These are phyloP conservation scores for Coemansia aciculifera DNA, from an alignment of 192 early-diverging fungal species.

Conservation along the genomic window DNA sequence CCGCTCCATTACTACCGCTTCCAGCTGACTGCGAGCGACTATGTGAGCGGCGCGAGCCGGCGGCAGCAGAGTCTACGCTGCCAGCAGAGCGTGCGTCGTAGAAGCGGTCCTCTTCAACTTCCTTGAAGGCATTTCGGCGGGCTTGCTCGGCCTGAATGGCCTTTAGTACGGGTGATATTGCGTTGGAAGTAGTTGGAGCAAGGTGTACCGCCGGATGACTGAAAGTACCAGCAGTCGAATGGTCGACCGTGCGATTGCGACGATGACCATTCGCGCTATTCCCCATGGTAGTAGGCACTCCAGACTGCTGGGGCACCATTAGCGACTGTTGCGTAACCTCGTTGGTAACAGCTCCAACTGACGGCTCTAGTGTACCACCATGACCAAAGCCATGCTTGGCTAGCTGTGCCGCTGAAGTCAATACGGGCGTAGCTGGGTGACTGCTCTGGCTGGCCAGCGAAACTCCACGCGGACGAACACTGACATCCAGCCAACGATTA, in stretches of 20 bases:
- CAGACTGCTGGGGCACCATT: conserved; percentile 14
- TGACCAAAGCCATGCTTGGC: neutral
- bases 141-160: conserved; percentile 45
- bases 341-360: neutral
- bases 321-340: conserved; percentile 23
- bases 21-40: conserved; percentile 18
- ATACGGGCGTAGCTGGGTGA: neutral
- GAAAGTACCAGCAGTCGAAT: conserved; percentile 4
- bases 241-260: conserved; percentile 27
- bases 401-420: neutral
- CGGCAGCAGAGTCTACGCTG: conserved; percentile 7
- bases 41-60: neutral
- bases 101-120: conserved; percentile 27
- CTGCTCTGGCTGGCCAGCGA: conserved; percentile 8
- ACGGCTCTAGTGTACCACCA: neutral
- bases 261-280: conserved; percentile 11
- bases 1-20: neutral
- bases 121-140: conserved; percentile 20
- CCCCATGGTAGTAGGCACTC: neutral
- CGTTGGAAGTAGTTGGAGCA: neutral
- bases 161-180: conserved; percentile 33
- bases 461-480: conserved; percentile 7
- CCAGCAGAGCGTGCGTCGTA: conserved; percentile 22
- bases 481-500: conserved; percentile 73
- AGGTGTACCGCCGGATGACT: neutral